These are phyloP conservation scores for Thielaviopsis musarum DNA, from an alignment of 2,329 filamentous ascomycete species.

Conservation along the genomic window DNA sequence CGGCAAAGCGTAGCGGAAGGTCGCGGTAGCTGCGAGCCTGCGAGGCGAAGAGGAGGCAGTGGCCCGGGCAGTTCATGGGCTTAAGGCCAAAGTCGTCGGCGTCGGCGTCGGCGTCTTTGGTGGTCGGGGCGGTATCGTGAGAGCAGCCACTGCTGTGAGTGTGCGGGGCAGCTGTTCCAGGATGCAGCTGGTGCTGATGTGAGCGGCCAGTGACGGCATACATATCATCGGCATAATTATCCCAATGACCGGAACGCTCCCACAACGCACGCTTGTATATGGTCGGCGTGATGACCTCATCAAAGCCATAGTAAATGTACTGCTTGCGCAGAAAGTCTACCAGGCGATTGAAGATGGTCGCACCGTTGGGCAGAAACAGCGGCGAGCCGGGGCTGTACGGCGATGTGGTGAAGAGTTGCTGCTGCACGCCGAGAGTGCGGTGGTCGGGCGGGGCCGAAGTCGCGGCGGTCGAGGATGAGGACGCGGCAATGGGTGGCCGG, in stretches of 20 bases:
- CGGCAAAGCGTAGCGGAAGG: constrained; percentile 67
- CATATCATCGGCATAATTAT: constrained; percentile 88
- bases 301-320: constrained; percentile 70
- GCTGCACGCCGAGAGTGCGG: constrained; percentile 42
- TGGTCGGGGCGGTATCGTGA: constrained; percentile 17
- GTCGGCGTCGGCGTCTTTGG: constrained; percentile 25
- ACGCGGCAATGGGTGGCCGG: not conserved
- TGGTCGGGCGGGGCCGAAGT: constrained; percentile 30
- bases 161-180: not conserved
- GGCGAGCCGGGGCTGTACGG: constrained; percentile 72
- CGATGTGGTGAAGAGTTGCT: constrained; percentile 66
- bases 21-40: constrained; percentile 61
- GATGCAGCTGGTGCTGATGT: constrained; percentile 13
- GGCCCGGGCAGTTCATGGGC: constrained; percentile 86
- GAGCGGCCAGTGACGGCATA: constrained; percentile 53
- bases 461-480: not conserved
- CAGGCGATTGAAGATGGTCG: constrained; percentile 69
- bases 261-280: constrained; percentile 83
- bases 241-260: constrained; percentile 72
- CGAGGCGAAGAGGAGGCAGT: constrained; percentile 69
- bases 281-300: constrained; percentile 76
- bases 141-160: constrained; percentile 3
- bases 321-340: constrained; percentile 68
- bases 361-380: constrained; percentile 67
- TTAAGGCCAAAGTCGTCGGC: constrained; percentile 67